phyloP scores from a whole-genome alignment of 169 alveolate genomes.

The Miamiensis avidus region DNA sequence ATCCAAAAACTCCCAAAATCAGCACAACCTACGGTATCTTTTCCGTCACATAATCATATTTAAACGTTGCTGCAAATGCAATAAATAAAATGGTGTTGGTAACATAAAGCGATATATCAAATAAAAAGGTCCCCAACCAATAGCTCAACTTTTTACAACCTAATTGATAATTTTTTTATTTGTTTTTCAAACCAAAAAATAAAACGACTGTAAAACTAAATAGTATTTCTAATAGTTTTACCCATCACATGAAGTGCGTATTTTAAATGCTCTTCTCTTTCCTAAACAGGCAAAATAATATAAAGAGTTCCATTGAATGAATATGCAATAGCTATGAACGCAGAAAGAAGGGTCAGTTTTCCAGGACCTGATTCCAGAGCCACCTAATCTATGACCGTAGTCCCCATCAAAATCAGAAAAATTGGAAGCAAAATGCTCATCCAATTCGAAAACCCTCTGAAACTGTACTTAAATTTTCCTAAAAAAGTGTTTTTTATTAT shows the following conservation, averaged over 20 bases:
- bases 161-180: too few species aligned
- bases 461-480: too few species aligned
- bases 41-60: constrained; percentile 11
- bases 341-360: constrained; percentile 21
- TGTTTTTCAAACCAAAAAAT: not conserved
- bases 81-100: constrained; percentile 9
- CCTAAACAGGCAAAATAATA: constrained; percentile 43
- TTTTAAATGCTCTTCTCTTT: constrained; percentile 55
- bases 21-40: not conserved
- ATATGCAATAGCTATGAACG: constrained; percentile 46
- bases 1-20: constrained; percentile 22
- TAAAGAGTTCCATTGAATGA: constrained; percentile 40
- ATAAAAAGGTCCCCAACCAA: constrained; percentile 47
- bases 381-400: too few species aligned
- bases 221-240: constrained; percentile 16
- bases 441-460: too few species aligned
- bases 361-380: too few species aligned
- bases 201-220: not conserved
- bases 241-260: constrained; percentile 59
- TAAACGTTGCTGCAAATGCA: not conserved
- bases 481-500: too few species aligned
- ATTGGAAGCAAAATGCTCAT: too few species aligned
- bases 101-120: constrained; percentile 22
- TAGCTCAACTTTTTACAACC: too few species aligned
- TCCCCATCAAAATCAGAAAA: too few species aligned